Percentiles rank a stretch among this genome's conserved stretches.
These are phyloP conservation scores for Sporothrix curviconia DNA, from an alignment of 2,329 filamentous ascomycete species.

Conservation along the genomic window DNA sequence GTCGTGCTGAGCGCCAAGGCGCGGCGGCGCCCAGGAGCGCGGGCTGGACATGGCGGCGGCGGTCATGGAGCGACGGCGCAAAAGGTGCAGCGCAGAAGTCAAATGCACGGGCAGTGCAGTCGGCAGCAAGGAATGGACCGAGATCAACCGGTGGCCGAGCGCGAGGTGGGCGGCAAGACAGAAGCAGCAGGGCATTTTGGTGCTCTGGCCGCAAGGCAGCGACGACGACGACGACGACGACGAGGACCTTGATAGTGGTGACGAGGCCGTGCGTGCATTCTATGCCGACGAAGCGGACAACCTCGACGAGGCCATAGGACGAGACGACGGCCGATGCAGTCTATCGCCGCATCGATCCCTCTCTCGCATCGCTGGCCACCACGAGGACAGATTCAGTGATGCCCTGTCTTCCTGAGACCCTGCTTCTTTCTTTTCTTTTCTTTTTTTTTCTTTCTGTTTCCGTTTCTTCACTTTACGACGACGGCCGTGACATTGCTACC, in stretches of 20 bases:
- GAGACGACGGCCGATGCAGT: constrained; percentile 15
- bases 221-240: not conserved
- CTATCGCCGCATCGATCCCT: constrained; percentile 5
- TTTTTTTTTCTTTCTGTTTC: too few species aligned
- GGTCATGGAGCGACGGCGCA: constrained; percentile 51
- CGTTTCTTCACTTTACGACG: not conserved
- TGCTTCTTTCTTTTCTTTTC: too few species aligned
- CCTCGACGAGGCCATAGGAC: too few species aligned
- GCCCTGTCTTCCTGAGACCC: constrained; percentile 18
- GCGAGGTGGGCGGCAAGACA: constrained; percentile 10
- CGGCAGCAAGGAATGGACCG: constrained; percentile 51
- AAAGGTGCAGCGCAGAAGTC: constrained; percentile 51
- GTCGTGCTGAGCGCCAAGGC: constrained; percentile 49
- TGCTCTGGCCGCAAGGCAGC: constrained; percentile 5
- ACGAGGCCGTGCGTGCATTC: constrained; percentile 19
- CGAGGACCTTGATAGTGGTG: constrained; percentile 14
- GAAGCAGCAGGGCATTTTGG: constrained; percentile 13
- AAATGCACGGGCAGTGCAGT: constrained; percentile 40
- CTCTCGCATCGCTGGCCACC: constrained; percentile 5
- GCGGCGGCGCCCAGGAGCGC: constrained; percentile 49
- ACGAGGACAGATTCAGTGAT: too few species aligned
- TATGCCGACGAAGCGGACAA: constrained; percentile 12
- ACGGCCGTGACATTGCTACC: not conserved
- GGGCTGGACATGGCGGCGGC: constrained; percentile 53
- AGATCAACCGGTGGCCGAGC: constrained; percentile 38